Evolutionary conservation across 345 rosid species (phyloP), one percentile per base, ranked within the genome.

Genomic region (Limnanthes douglasii): DNA sequence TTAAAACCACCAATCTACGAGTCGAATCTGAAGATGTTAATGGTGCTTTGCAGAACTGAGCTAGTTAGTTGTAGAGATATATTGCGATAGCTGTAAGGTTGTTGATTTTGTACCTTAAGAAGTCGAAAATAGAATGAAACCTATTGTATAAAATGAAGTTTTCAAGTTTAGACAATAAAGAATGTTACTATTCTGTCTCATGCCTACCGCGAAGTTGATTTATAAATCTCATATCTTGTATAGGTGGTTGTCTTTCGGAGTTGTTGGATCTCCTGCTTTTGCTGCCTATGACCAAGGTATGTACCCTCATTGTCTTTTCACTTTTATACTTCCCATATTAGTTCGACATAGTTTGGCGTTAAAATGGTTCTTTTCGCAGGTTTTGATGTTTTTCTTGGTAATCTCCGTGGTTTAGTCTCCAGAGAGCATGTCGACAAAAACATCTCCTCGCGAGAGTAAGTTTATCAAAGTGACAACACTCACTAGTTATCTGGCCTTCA

Each of bases 271-370:
- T 57, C 98, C 98, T 8, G 95, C 98, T 46, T 90, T 84, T 60
- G 98, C 95, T 37, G 98, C 95, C 17, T 90, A 71, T 66, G 95
- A 90, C 69, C 94, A 90, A 66, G 98, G 98, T 90, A 37, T 36
- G 57, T 51, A 31, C 41, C 33, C 35, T 24, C 31, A 16, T n/a
- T 26, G 32, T 22, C 46, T 12, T 2, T 38, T 29, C 2, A 26
- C 6, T 9, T 31, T 25, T 9, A 26, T 20, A 28, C 2, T 31
- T 31, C 21, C 42, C 31, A 18, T 49, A n/a, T n/a, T n/a, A n/a
- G n/a, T n/a, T n/a, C n/a, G n/a, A n/a, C n/a, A n/a, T n/a, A n/a
- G n/a, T n/a, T 28, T n/a, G n/a, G n/a, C n/a, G n/a, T 43, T 16
- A 32, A 47, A 13, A 19, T 42, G 17, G 34, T 41, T 14, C 34